phyloP scores from a whole-genome alignment of 2,329 filamentous ascomycete species.

The Xylariaceae sp. region DNA sequence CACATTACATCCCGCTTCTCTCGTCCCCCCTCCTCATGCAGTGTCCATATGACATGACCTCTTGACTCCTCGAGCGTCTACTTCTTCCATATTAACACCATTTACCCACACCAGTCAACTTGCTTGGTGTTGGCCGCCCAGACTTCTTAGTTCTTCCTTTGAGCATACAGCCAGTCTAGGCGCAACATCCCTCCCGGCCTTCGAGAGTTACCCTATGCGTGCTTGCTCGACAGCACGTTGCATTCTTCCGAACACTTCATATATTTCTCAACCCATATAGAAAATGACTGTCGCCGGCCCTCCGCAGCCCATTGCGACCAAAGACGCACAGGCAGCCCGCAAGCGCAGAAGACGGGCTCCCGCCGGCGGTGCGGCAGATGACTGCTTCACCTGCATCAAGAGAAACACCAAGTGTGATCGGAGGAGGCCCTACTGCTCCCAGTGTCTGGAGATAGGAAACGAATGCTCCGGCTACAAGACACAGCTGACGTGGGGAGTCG shows the following conservation, averaged over 20 bases:
- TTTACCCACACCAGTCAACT: conserved; percentile 39
- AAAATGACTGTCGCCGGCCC: conserved; percentile 46
- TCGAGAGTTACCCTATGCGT: conserved; percentile 24
- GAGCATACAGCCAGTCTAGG: conserved; percentile 18
- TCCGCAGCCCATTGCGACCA: conserved; percentile 41
- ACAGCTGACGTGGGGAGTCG: conserved; percentile 92
- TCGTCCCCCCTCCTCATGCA: conserved; percentile 30
- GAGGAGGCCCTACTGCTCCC: conserved; percentile 87
- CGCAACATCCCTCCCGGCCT: conserved; percentile 13
- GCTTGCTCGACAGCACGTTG: conserved; percentile 22
- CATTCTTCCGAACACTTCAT: conserved; percentile 17
- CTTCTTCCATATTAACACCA: conserved; percentile 38
- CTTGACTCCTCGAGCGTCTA: conserved; percentile 25
- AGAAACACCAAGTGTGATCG: conserved; percentile 82
- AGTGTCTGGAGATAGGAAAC: conserved; percentile 84
- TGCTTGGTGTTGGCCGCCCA: conserved; percentile 29
- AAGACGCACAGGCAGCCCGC: conserved; percentile 47
- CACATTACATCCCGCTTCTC: conserved; percentile 27
- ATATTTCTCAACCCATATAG: conserved; percentile 19
- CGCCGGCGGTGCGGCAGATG: conserved; percentile 82
- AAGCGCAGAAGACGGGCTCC: conserved; percentile 84
- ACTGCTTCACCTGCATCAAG: conserved; percentile 91
- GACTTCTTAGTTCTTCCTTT: conserved; percentile 23
- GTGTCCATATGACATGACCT: conserved; percentile 30
- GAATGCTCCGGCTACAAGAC: conserved; percentile 97